Percentiles rank a stretch among this genome's conserved stretches.
Conservation (phyloP, 2,329 filamentous ascomycete genomes). For the Curvularia verruculosa region DNA sequence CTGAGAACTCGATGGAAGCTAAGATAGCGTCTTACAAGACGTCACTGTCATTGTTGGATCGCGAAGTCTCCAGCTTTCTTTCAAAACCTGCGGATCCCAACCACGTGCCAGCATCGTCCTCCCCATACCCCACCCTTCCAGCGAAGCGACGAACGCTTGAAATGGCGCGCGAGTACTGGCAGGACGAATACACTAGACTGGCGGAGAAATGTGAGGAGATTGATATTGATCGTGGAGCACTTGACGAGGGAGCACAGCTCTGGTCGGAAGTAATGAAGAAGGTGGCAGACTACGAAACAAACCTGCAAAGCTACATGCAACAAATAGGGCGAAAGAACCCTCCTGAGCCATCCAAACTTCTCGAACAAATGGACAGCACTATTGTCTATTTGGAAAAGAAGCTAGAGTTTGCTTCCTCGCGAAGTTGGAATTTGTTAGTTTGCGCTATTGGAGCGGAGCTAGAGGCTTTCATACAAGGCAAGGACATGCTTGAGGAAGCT, state of each 20-base stretch:
- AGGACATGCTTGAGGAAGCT: conserved; percentile 59
- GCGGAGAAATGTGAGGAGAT: conserved; percentile 62
- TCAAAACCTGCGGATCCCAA: conserved; percentile 58
- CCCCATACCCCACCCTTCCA: conserved; percentile 65
- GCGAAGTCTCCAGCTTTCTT: conserved; percentile 65
- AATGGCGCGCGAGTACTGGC: conserved; percentile 76
- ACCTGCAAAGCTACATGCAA: conserved; percentile 63
- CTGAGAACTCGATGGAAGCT: conserved; percentile 70
- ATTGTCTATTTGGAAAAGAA: conserved; percentile 62
- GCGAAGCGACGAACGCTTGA: conserved; percentile 69
- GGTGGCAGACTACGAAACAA: conserved; percentile 69
- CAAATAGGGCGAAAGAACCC: conserved; percentile 24
- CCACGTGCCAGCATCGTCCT: conserved; percentile 34
- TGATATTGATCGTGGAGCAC: conserved; percentile 66
- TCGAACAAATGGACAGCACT: conserved; percentile 61
- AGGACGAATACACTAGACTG: conserved; percentile 64
- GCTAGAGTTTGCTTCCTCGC: conserved; percentile 62
- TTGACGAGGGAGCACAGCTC: conserved; percentile 69
- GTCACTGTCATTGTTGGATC: conserved; percentile 69
- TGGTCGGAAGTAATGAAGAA: conserved; percentile 69
- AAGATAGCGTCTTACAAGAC: conserved; percentile 74
- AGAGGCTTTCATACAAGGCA: conserved; percentile 68
- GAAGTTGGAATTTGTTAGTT: conserved; percentile 75
- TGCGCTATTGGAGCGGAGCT: conserved; percentile 77
- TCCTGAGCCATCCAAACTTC: conserved; percentile 25